Percentiles rank a stretch among this genome's conserved stretches.
phyloP scores from a whole-genome alignment of 768 basidiomycete genomes.

The Pholiota conissans region DNA sequence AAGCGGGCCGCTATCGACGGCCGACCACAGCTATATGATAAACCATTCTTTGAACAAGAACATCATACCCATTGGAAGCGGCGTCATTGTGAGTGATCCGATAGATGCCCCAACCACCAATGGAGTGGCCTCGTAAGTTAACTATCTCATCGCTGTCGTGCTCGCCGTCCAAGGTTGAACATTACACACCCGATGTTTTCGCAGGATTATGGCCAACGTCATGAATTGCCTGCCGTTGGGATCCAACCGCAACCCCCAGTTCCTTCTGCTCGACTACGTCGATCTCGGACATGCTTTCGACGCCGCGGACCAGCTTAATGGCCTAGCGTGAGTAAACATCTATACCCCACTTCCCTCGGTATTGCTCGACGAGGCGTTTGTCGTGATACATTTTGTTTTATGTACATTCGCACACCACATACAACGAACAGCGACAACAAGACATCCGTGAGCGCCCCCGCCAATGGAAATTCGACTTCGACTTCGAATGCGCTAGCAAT shows the following conservation, averaged over 20 bases:
- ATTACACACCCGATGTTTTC: not conserved
- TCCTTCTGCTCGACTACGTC: constrained; percentile 54
- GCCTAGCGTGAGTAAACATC: constrained; percentile 32
- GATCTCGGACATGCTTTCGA: constrained; percentile 44
- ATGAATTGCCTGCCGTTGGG: constrained; percentile 44
- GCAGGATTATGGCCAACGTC: constrained; percentile 40
- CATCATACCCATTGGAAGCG: constrained; percentile 33
- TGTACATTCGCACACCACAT: not conserved
- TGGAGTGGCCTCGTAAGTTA: constrained; percentile 35
- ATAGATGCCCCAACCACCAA: constrained; percentile 38
- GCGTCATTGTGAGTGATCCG: constrained; percentile 40
- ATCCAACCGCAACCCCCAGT: constrained; percentile 47
- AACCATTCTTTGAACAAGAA: constrained; percentile 58
- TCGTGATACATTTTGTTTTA: constrained; percentile 5
- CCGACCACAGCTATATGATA: constrained; percentile 58
- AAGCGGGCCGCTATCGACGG: constrained; percentile 42
- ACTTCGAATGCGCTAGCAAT: constrained; percentile 1
- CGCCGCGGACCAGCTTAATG: constrained; percentile 47
- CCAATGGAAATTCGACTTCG: too few species aligned
- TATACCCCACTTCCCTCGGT: not conserved
- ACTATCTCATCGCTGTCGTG: not conserved
- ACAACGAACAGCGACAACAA: constrained; percentile 1
- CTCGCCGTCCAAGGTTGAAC: not conserved
- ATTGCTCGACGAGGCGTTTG: not conserved
- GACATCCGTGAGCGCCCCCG: not conserved